A percentile compares a stretch with the other conserved stretches of the same genome.
Evolutionary conservation across 495 filamentous ascomycete species (phyloP).

Genomic region (Penicillium lividum): DNA sequence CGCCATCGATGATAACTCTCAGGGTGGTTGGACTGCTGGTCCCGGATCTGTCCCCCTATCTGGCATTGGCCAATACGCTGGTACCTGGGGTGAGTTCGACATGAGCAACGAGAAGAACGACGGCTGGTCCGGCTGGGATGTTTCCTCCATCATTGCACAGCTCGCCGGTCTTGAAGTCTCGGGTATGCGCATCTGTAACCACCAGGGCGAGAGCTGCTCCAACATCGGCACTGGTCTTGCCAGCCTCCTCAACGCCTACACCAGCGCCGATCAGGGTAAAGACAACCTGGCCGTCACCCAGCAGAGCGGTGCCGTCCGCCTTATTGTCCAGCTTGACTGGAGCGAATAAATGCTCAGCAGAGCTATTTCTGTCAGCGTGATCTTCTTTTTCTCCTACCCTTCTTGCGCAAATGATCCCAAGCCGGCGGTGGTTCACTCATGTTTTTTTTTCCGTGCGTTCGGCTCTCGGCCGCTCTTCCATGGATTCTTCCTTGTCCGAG

Average conservation of each 20-base stretch:
- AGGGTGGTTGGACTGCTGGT: constrained; percentile 42
- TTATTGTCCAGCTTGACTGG: constrained; percentile 39
- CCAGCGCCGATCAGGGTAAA: constrained; percentile 25
- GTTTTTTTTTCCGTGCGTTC: not conserved
- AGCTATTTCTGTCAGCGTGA: constrained; percentile 12
- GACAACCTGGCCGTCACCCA: constrained; percentile 21
- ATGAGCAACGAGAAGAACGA: constrained; percentile 52
- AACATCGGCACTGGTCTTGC: constrained; percentile 27
- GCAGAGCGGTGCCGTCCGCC: constrained; percentile 30
- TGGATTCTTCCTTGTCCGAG: constrained; percentile 11
- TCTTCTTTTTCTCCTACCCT: constrained; percentile 8
- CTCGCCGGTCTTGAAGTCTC: constrained; percentile 30
- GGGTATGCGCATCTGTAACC: constrained; percentile 46
- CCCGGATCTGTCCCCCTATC: constrained; percentile 33
- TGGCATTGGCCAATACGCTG: constrained; percentile 39
- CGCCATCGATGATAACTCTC: constrained; percentile 49
- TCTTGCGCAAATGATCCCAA: constrained; percentile 24
- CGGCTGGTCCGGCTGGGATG: constrained; percentile 52
- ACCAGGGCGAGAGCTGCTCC: constrained; percentile 36
- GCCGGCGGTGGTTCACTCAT: constrained; percentile 10
- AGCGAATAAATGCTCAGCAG: constrained; percentile 16
- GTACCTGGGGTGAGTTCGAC: constrained; percentile 57
- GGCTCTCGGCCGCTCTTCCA: constrained; percentile 11
- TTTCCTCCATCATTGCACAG: constrained; percentile 52
- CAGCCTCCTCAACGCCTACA: constrained; percentile 41